Percentiles rank a stretch among this genome's conserved stretches.
phyloP scores from a whole-genome alignment of 2,329 filamentous ascomycete species.

The Lecanicillium sp. region DNA sequence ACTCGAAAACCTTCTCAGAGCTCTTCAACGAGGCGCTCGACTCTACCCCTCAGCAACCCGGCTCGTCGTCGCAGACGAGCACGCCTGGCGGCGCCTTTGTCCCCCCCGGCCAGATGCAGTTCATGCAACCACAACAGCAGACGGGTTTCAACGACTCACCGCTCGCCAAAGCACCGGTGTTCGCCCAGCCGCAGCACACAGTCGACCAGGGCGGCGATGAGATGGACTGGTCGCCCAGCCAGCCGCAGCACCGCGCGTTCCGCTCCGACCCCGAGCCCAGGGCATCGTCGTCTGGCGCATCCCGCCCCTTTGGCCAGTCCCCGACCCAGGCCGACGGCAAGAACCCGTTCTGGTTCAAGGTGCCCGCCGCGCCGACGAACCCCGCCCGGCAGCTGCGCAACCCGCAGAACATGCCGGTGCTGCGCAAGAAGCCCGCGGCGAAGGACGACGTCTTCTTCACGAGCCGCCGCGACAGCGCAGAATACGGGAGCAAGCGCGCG shows the following conservation, averaged over 20 bases:
- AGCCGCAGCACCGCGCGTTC: constrained; percentile 51
- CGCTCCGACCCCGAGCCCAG: constrained; percentile 28
- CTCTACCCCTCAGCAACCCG: constrained; percentile 16
- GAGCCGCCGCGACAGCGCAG: constrained; percentile 18
- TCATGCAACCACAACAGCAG: constrained; percentile 18
- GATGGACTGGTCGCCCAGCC: constrained; percentile 70
- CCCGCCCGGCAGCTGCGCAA: constrained; percentile 58
- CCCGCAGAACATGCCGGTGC: constrained; percentile 49
- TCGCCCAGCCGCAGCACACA: constrained; percentile 16
- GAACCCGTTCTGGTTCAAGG: constrained; percentile 61
- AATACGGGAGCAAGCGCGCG: constrained; percentile 11
- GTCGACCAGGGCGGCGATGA: constrained; percentile 45
- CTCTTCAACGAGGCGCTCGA: constrained; percentile 29
- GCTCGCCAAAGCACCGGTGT: constrained; percentile 3
- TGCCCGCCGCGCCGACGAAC: constrained; percentile 63
- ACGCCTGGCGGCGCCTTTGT: constrained; percentile 12
- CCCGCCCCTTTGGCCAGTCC: constrained; percentile 39
- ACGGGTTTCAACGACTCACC: background rate
- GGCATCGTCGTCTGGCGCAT: constrained; percentile 30
- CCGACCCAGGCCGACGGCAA: constrained; percentile 35
- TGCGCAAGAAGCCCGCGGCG: constrained; percentile 40
- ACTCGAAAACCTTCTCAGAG: constrained; percentile 39
- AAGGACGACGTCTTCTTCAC: constrained; percentile 48
- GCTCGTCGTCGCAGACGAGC: background rate
- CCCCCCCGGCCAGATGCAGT: constrained; percentile 9